Evolutionary conservation across 768 basidiomycete species (phyloP).

Genomic region (Neoboletus magnificus): DNA sequence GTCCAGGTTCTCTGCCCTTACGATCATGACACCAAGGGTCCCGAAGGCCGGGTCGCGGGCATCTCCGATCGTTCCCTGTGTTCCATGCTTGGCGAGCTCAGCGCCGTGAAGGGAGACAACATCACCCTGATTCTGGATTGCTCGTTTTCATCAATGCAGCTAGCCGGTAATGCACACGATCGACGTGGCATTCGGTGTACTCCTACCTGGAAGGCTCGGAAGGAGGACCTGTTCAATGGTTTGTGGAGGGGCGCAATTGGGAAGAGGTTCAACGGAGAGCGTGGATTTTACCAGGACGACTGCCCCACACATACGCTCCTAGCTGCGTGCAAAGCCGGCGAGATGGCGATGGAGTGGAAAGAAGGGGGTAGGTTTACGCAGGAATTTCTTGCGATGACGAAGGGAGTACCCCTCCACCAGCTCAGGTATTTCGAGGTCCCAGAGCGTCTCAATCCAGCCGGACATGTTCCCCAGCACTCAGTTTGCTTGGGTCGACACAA

Average conservation of each 20-base stretch:
- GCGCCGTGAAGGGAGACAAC: constrained; percentile 59
- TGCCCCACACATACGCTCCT: constrained; percentile 50
- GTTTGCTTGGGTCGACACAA: constrained; percentile 49
- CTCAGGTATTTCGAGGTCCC: constrained; percentile 50
- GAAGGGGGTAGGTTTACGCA: constrained; percentile 61
- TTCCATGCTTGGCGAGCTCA: constrained; percentile 57
- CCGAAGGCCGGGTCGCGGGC: constrained; percentile 50
- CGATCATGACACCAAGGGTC: constrained; percentile 54
- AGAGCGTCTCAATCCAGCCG: constrained; percentile 38
- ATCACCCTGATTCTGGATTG: constrained; percentile 66
- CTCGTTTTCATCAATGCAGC: constrained; percentile 50
- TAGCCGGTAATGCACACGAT: constrained; percentile 39
- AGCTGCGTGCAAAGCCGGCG: constrained; percentile 53
- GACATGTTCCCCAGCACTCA: constrained; percentile 42
- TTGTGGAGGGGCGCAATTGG: constrained; percentile 52
- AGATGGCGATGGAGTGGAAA: constrained; percentile 58
- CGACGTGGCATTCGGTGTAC: constrained; percentile 57
- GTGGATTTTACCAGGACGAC: constrained; percentile 44
- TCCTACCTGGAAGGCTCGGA: constrained; percentile 49
- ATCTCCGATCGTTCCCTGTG: constrained; percentile 66
- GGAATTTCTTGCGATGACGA: constrained; percentile 47
- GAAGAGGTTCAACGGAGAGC: constrained; percentile 33
- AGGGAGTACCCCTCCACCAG: constrained; percentile 48
- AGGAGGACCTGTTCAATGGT: constrained; percentile 52
- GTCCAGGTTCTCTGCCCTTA: constrained; percentile 66